Percentiles rank a stretch among this genome's conserved stretches.
Evolutionary conservation across 2,329 filamentous ascomycete genomes (phyloP).

Genomic region (Dothideomycetidae sp.): DNA sequence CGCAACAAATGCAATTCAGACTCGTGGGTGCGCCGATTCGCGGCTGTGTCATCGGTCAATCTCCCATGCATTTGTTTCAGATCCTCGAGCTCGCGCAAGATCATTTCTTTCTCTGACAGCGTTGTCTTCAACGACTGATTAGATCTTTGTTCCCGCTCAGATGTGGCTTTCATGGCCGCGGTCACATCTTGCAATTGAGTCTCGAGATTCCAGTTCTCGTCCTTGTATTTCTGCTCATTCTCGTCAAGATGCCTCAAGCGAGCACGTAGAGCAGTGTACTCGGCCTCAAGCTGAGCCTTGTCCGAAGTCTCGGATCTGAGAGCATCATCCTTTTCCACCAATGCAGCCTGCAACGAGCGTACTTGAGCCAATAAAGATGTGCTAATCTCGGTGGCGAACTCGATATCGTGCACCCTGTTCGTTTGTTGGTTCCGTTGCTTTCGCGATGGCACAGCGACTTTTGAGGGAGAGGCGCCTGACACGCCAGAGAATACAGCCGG

Average conservation of each 20-base stretch:
- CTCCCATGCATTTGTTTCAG: conserved; percentile 66
- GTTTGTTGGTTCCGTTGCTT: conserved; percentile 82
- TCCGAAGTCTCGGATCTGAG: conserved; percentile 62
- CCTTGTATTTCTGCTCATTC: conserved; percentile 90
- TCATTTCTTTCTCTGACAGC: conserved; percentile 58
- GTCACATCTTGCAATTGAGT: conserved; percentile 78
- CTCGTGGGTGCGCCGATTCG: conserved; percentile 68
- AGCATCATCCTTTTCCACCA: conserved; percentile 78
- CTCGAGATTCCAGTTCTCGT: conserved; percentile 96
- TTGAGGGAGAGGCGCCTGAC: conserved; percentile 73
- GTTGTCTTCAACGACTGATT: conserved; percentile 55
- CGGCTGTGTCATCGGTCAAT: conserved; percentile 65
- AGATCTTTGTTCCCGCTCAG: conserved; percentile 72
- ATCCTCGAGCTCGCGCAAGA: conserved; percentile 83
- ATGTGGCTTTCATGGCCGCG: conserved; percentile 56
- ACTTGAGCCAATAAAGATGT: conserved; percentile 90
- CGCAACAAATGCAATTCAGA: conserved; percentile 75
- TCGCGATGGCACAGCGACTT: conserved; percentile 72
- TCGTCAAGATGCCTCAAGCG: conserved; percentile 74
- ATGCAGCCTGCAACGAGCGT: conserved; percentile 69
- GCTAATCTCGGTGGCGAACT: conserved; percentile 96
- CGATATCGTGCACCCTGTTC: conserved; percentile 84
- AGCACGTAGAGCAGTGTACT: conserved; percentile 65
- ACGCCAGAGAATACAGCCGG: conserved; percentile 56
- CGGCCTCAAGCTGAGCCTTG: conserved; percentile 66